These are phyloP conservation scores for Phytopythium montanum DNA, from an alignment of 352 stramenopile genomes.

Conservation along the genomic window DNA sequence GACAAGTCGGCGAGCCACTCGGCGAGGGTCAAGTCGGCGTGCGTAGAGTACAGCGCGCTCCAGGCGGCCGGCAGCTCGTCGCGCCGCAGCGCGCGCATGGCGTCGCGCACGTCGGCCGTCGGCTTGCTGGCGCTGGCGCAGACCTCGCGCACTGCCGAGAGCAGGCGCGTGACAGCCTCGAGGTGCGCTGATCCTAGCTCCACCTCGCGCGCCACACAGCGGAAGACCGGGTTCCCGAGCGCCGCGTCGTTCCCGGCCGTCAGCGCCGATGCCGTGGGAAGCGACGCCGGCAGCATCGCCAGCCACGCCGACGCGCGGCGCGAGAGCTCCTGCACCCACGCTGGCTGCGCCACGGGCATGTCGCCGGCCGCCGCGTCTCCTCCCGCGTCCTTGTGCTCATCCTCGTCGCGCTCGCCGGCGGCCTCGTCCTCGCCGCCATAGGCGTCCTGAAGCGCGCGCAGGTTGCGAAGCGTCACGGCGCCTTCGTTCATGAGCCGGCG, in stretches of 20 bases:
- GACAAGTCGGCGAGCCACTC: slow-evolving; percentile 88
- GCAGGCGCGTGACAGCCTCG: slow-evolving; percentile 51
- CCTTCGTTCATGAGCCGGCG: slow-evolving; percentile 86
- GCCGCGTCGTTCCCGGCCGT: slow-evolving; percentile 32
- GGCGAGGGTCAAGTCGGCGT: slow-evolving; percentile 51
- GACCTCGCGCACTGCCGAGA: slow-evolving; percentile 68
- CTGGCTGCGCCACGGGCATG: slow-evolving; percentile 34
- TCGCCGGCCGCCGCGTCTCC: slow-evolving; percentile 19
- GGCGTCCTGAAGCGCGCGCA: slow-evolving; percentile 81
- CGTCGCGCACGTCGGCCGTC: slow-evolving; percentile 83
- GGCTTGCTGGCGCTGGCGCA: slow-evolving; percentile 84
- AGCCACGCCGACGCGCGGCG: slow-evolving; percentile 63
- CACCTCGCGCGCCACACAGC: slow-evolving; percentile 89
- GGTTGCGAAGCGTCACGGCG: slow-evolving; percentile 68
- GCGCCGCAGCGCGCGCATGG: slow-evolving; percentile 72
- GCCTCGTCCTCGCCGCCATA: slow-evolving; percentile 44
- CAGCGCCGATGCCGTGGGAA: slow-evolving; percentile 26
- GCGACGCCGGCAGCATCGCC: slow-evolving; percentile 40
- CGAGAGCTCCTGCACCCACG: slow-evolving; percentile 84
- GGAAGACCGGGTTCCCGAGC: slow-evolving; percentile 89
- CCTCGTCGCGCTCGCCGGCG: slow-evolving; percentile 18
- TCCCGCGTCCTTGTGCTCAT: slow-evolving; percentile 61
- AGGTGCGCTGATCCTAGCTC: slow-evolving; percentile 72
- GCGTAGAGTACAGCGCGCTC: slow-evolving; percentile 52
- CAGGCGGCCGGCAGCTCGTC: slow-evolving; percentile 68